Percentiles rank a stretch among this genome's conserved stretches.
These are phyloP conservation scores for Chaetothyriales sp. DNA, from an alignment of 2,329 filamentous ascomycete species.

Conservation along the genomic window DNA sequence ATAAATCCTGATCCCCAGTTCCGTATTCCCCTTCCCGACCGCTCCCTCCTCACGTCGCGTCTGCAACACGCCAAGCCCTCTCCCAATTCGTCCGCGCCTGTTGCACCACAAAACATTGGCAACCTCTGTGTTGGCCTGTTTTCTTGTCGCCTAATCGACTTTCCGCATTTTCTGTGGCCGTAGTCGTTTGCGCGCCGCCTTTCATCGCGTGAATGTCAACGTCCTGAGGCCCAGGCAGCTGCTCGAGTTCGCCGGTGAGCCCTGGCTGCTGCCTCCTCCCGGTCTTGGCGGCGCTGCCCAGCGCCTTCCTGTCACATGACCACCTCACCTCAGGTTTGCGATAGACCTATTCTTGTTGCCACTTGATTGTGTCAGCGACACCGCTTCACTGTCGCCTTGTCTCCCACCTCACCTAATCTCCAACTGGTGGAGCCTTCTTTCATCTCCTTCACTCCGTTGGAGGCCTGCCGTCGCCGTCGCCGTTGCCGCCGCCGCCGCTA, in stretches of 20 bases:
- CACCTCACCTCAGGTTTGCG: slow-evolving; percentile 3
- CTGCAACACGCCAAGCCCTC: slow-evolving; percentile 5
- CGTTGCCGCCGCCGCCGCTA: neutral
- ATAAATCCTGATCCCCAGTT: slow-evolving; percentile 2
- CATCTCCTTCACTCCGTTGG: neutral
- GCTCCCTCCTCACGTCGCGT: neutral
- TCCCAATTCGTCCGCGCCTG: slow-evolving; percentile 5
- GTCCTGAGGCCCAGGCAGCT: neutral
- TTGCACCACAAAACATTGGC: slow-evolving; percentile 2
- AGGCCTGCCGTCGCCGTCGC: too few species aligned
- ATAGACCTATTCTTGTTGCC: slow-evolving; percentile 12
- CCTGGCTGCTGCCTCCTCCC: neutral
- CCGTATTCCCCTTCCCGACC: neutral
- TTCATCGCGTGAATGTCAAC: neutral
- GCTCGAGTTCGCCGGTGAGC: neutral
- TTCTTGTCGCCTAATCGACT: neutral
- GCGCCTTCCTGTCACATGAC: slow-evolving; percentile 6
- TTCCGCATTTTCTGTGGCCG: neutral
- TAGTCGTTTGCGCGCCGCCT: neutral
- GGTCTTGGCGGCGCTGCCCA: neutral
- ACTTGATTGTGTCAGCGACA: slow-evolving; percentile 18
- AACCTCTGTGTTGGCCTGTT: neutral
- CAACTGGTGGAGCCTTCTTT: neutral
- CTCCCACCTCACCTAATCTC: neutral
- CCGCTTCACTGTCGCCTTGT: neutral